Percentiles rank a stretch among this genome's conserved stretches.
Evolutionary conservation across 2,329 filamentous ascomycete species (phyloP).

Genomic region (Cryphonectria naterciae): DNA sequence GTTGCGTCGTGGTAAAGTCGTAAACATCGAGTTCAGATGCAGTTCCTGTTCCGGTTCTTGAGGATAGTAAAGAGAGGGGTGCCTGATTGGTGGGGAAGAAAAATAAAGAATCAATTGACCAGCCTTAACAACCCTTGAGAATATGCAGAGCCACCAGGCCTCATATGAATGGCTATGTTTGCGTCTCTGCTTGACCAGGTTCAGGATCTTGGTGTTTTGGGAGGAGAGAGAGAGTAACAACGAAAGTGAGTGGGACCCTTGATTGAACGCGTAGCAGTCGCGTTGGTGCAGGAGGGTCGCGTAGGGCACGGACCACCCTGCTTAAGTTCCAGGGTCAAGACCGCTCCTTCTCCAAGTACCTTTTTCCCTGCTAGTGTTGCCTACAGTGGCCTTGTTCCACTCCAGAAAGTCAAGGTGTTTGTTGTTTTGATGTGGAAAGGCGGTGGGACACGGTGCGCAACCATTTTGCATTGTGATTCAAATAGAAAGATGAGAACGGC

Average conservation of each 20-base stretch:
- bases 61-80: not conserved
- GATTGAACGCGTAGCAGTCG: conserved; percentile 13
- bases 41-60: not conserved
- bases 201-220: not conserved
- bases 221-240: not conserved
- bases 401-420: not conserved
- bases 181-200: not conserved
- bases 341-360: not conserved
- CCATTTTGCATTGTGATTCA: not conserved
- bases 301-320: conserved; percentile 15
- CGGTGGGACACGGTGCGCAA: not conserved
- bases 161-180: not conserved
- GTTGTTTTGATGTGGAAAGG: too few species aligned
- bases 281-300: conserved; percentile 5
- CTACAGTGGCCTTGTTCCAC: not conserved
- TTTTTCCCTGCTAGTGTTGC: not conserved
- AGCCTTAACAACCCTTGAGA: not conserved
- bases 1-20: not conserved
- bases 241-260: conserved; percentile 10
- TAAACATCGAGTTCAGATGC: not conserved
- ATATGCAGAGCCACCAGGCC: not conserved
- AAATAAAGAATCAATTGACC: not conserved
- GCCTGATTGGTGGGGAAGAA: not conserved
- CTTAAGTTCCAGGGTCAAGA: conserved; percentile 5
- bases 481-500: not conserved